A percentile compares a stretch with the other conserved stretches of the same genome.
Evolutionary conservation across 305 asterid species (phyloP).

Genomic region (Ilex paraguariensis): DNA sequence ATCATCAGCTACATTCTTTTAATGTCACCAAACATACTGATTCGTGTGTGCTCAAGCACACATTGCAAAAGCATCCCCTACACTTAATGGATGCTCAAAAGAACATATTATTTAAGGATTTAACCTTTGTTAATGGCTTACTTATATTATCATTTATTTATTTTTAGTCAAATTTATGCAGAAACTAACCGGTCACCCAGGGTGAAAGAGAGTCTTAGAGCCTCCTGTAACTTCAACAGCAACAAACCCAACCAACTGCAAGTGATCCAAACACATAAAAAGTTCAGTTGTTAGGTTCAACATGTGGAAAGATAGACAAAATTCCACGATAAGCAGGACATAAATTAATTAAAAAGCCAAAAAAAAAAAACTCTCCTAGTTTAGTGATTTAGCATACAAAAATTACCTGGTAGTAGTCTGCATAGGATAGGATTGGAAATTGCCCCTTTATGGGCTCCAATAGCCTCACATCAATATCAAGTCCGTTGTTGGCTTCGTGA

Average conservation of each 20-base stretch:
- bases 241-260: slow-evolving; percentile 67
- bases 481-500: slow-evolving; percentile 77
- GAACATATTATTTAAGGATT: no score
- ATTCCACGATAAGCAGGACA: not conserved
- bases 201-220: slow-evolving; percentile 72
- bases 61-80: no score
- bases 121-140: no score
- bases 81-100: no score
- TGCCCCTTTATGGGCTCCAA: slow-evolving; percentile 70
- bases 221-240: slow-evolving; percentile 30
- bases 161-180: no score
- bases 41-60: no score
- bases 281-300: not conserved
- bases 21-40: no score
- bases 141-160: no score
- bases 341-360: not conserved
- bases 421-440: slow-evolving; percentile 55
- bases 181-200: slow-evolving; percentile 60
- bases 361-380: not conserved
- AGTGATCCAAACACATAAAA: not conserved
- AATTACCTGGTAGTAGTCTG: slow-evolving; percentile 66
- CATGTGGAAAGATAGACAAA: not conserved
- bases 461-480: slow-evolving; percentile 65
- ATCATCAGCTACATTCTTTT: no score
- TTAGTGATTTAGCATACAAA: not conserved